Base-by-base conservation (phyloP, 2,329 filamentous ascomycete genomes). In the Diaporthe eres region DNA sequence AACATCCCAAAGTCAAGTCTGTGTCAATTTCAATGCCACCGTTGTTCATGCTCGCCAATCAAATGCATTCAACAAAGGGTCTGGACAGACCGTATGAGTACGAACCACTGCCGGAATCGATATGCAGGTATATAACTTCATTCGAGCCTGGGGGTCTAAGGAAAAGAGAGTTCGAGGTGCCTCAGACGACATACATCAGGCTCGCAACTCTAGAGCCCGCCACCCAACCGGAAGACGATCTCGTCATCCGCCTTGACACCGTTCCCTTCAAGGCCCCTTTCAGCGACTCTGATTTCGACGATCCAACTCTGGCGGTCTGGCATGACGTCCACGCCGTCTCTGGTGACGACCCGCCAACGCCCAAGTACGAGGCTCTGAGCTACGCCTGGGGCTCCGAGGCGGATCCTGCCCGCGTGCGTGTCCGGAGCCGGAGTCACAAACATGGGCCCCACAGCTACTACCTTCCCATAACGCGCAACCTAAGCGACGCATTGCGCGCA, bases 381-480 rank as follows among this genome's bases (percentile, higher is more conserved):
- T 65, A 65, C 60, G 60, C 25, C 17, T 65, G 60, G 60, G 60
- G 60, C 39, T 65, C 60, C 25, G 60, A 65, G 39, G 60, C n/a
- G 39, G 39, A 65, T 47, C 25, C 39, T 22, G 15, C 39, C 39
- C 60, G 25, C 22, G 60, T 65, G 60, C 25, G 39, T 31, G 39
- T 65, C 39, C 60, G 60, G 37, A 31, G 60, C 57, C 57, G 34
- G 10, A 17, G 34, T 2, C 39, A 65, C 39, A 63, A 44, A n/a
- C 25, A 47, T 65, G 60, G 22, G 17, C 2, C 39, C 39, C 9
- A 34, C n/a, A 65, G 39, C 15, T 65, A 65, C 25, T 65, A 65
- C 42, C 60, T 65, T 4, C 22, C 60, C 39, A 47, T 47, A 65
- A 65, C 60, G 25, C 39, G 25, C 25, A 65, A 65, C n/a, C 25